Conservation (phyloP, 2,329 filamentous ascomycete species). For the Aureobasidium zeae region DNA sequence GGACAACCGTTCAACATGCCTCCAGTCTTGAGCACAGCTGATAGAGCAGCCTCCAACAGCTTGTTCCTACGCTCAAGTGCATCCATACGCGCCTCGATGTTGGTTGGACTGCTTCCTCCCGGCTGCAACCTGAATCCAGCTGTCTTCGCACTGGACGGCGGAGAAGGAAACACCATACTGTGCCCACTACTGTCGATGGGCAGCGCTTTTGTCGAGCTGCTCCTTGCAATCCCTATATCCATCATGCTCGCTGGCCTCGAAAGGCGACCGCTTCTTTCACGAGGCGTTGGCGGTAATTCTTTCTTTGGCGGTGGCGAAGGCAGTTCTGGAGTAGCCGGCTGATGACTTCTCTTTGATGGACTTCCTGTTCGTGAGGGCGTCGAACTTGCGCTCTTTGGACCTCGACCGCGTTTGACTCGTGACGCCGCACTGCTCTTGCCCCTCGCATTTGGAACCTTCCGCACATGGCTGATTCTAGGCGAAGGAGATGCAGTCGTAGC, state of each 20-base stretch:
- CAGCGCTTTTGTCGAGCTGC: conserved; percentile 6
- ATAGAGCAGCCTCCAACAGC: conserved; percentile 32
- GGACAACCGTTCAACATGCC: conserved; percentile 27
- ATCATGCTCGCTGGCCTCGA: not conserved
- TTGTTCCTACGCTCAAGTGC: conserved; percentile 33
- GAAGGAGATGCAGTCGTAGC: conserved; percentile 8
- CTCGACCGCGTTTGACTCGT: conserved; percentile 9
- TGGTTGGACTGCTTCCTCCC: conserved; percentile 5
- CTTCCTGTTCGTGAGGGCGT: conserved; percentile 6
- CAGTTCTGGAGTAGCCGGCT: conserved; percentile 17
- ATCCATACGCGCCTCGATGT: conserved; percentile 29
- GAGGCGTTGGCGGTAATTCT: conserved; percentile 27
- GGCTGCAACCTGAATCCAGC: conserved; percentile 4
- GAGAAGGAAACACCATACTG: conserved; percentile 8
- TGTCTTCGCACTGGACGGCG: conserved; percentile 15
- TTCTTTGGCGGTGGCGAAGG: conserved; percentile 28
- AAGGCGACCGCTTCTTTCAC: not conserved
- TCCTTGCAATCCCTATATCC: not conserved
- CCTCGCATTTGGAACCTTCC: not conserved
- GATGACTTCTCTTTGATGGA: conserved; percentile 10
- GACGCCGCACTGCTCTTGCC: conserved; percentile 10
- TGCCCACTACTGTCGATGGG: not conserved
- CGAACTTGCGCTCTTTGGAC: not conserved
- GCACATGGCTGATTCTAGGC: conserved; percentile 4
- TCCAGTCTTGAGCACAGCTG: conserved; percentile 32